A percentile compares a stretch with the other conserved stretches of the same genome.
phyloP scores from a whole-genome alignment of 1,284 basidiomycete genomes.

The Ganoderma lingzhi region DNA sequence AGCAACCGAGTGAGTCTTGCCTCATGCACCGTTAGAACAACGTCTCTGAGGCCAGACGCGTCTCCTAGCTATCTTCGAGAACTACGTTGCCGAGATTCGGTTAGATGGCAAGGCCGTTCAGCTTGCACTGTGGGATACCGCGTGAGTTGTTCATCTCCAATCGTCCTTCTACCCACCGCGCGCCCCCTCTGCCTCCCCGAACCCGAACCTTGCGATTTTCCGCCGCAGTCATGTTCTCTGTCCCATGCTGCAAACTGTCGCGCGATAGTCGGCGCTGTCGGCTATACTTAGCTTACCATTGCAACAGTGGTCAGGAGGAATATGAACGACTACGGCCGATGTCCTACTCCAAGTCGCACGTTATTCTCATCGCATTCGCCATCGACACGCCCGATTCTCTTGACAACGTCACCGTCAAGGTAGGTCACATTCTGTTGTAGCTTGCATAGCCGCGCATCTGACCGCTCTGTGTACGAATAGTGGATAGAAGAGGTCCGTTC shows the following conservation, averaged over 20 bases:
- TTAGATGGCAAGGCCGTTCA: slow-evolving; percentile 97
- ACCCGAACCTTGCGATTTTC: not conserved
- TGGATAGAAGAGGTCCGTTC: slow-evolving; percentile 98
- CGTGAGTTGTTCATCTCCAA: slow-evolving; percentile 62
- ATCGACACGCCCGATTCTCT: slow-evolving; percentile 97
- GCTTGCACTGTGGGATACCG: slow-evolving; percentile 96
- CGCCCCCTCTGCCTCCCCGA: not conserved
- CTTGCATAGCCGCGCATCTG: not conserved
- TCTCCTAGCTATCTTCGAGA: slow-evolving; percentile 89
- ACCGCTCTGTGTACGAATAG: slow-evolving; percentile 48
- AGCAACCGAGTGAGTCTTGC: slow-evolving; percentile 45
- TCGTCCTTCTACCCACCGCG: slow-evolving; percentile 22
- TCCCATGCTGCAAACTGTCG: not conserved
- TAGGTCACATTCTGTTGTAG: slow-evolving; percentile 37
- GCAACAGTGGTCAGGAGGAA: slow-evolving; percentile 31
- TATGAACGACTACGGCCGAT: slow-evolving; percentile 85
- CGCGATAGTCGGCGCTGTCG: slow-evolving; percentile 11
- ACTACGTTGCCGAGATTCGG: slow-evolving; percentile 98
- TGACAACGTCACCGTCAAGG: slow-evolving; percentile 95
- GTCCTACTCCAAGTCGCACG: slow-evolving; percentile 98
- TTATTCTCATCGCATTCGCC: slow-evolving; percentile 97
- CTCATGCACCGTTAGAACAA: not conserved
- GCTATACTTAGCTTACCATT: slow-evolving; percentile 19
- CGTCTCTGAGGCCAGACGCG: slow-evolving; percentile 25
- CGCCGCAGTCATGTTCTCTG: not conserved